Percentiles rank a stretch among this genome's conserved stretches.
phyloP scores from a whole-genome alignment of 257 asterid genomes.

The Solanum neorickii region DNA sequence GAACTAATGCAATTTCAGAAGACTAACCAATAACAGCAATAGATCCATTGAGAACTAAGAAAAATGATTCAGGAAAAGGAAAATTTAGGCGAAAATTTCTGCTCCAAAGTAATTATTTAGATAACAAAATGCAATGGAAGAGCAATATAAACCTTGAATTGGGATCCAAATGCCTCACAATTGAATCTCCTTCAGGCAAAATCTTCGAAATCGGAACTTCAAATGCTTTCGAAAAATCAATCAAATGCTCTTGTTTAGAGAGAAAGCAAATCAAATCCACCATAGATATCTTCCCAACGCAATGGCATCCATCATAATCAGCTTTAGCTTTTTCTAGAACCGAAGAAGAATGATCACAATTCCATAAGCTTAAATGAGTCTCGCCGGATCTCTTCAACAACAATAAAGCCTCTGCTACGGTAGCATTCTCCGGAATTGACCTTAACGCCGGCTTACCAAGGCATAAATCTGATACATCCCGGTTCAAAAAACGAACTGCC shows the following conservation, averaged over 20 bases:
- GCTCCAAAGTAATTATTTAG: neutral
- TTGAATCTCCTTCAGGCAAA: conserved; percentile 25
- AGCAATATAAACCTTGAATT: conserved; percentile 42
- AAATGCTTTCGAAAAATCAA: conserved; percentile 44
- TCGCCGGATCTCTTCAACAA: conserved; percentile 43
- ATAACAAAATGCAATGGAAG: neutral
- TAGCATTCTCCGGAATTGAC: conserved; percentile 31
- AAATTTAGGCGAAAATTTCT: neutral
- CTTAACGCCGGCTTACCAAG: conserved; percentile 67
- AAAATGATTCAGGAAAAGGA: neutral
- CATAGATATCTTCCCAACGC: conserved; percentile 55
- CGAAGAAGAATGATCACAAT: conserved; percentile 5
- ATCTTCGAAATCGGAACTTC: conserved; percentile 38
- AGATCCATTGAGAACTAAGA: neutral
- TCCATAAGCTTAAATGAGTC: conserved; percentile 53
- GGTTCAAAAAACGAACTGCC: conserved; percentile 62
- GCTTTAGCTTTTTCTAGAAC: neutral
- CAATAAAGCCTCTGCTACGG: conserved; percentile 39
- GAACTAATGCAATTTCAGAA: neutral
- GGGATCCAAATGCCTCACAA: conserved; percentile 55
- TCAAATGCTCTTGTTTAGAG: conserved; percentile 40
- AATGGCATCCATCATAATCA: conserved; percentile 8
- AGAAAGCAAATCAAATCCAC: conserved; percentile 63
- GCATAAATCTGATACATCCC: conserved; percentile 66
- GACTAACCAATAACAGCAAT: neutral